Evolutionary conservation across 2,329 filamentous ascomycete species (phyloP), one percentile per base, ranked within the genome.

Genomic region (Aspergillus sclerotialis): DNA sequence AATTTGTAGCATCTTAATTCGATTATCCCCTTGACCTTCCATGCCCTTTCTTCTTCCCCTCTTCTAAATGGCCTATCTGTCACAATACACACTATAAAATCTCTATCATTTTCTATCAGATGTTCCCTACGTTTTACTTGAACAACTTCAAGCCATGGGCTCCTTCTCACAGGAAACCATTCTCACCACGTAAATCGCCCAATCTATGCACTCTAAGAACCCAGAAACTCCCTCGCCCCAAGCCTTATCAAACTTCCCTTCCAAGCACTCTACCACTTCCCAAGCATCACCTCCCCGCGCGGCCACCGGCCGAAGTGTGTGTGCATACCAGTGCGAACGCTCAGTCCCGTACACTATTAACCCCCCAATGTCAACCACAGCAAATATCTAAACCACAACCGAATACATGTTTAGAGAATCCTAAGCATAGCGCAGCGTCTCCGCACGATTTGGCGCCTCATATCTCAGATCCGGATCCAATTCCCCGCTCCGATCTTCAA

Each of bases 261-360:
- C 18, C 23, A 40, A 39, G 36, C 15, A 37, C 41, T 30, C 33
- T 42, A 33, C 34, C 37, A 40, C 19, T 21, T 34, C 29, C 33
- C 19, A 40, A 43, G 30, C 34, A 40, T 35, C 29, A 40, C 19
- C 37, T 43, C 14, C 37, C 39, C 29, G 37, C 40, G 13, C 37
- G 37, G 40, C 42, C 37, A 36, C 39, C 37, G 12, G 37, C 35
- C 24, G 32, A 43, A 35, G 40, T 45, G 30, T 45, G 37, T 18
- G 27, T 44, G 17, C 28, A 13, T 37, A 19, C 14, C 17, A 39
- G 15, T 38, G 30, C 33, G 3, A 19, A 35, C 28, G 32, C 4
- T 33, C 35, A 34, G 33, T 30, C 23, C 16, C 33, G 32, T 41
- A 16, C 28, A 35, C 28, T 27, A 36, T 30, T 13, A 32, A 36